Evolutionary conservation across 140 eudicot genomes (phyloP), one percentile per base, ranked within the genome.

Genomic region (Stevia rebaudiana): DNA sequence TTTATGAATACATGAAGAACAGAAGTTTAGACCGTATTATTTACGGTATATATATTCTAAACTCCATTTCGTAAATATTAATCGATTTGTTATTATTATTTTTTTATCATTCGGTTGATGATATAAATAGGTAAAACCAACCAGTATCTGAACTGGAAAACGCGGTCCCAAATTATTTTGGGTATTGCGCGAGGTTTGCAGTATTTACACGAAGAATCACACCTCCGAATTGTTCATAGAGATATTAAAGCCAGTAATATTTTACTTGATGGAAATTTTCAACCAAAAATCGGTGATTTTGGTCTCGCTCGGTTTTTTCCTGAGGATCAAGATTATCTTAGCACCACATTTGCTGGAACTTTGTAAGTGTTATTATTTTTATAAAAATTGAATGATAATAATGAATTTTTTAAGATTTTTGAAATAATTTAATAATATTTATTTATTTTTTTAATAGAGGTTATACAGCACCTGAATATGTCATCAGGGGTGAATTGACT

Each of bases 391-490:
- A 18, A 44, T n/a, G 18, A 54, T 36, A 23, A 25, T 65, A 17
- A 22, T 51, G 63, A 40, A 8, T 50, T 40, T 24, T 46, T 11
- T 0, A 5, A 5, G 28, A 35, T 68, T 54, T 0, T 1, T 2
- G 2, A 24, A 5, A 12, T 15, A 55, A 16, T 23, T 41, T 12
- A 3, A 5, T 69, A n/a, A 57, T 43, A 39, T 11, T 13, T 53
- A 17, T 41, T 64, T 1, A 6, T 19, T 57, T 11, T 0, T 73
- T 37, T 66, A 18, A 67, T 77, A 83, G 95, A 84, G 95, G 95
- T 50, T 87, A 87, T 63, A 87, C 94, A 43, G 89, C 95, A 48
- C 95, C 95, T 41, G 95, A 87, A 69, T 87, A 87, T 71, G 95
- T 82, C 61, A 73, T 87, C 8, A 68, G 85, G 70, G 95, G 95